Evolutionary conservation across 345 rosid genomes (phyloP), one percentile per base, ranked within the genome.

Genomic region (Raphanus raphanistrum): DNA sequence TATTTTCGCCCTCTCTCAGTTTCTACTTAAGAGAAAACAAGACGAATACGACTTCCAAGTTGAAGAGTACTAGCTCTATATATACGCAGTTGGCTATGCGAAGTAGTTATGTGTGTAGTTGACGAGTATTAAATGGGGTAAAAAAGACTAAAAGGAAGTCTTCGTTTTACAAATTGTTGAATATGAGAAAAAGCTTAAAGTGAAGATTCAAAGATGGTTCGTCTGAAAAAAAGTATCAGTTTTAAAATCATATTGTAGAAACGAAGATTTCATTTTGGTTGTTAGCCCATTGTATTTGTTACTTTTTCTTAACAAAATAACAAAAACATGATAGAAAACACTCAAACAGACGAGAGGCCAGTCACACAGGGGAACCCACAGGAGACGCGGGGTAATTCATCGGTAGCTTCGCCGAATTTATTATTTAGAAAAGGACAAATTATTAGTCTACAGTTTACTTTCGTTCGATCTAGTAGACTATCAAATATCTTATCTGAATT

Each of bases 131-230:
- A 36, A 77, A 70, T 38, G 31, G 32, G 26, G 28, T 31, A 32
- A 52, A 77, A 50, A 31, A 1, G 64, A 60, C 16, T 12, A 4
- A 11, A 66, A 41, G 60, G 60, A 67, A 52, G 69, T 69, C 79
- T n/a, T 48, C 28, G 35, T 48, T 50, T 15, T n/a, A 66, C 21
- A 54, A 66, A 64, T 35, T 27, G 71, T 72, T 64, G 77, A 78
- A 66, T 38, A 78, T 65, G 21, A 78, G 27, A 62, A 71, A 57
- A 61, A 12, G 66, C 48, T 28, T 76, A 15, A 8, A 17, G 45
- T 38, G 81, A 72, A 78, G 68, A 78, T 78, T 78, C 81, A 78
- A 78, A 60, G 81, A 66, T 72, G 81, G 77, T 78, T 69, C 66
- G 77, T 77, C 21, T 33, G 71, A 0, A 28, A 50, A 58, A 52